These are phyloP conservation scores for Tetragonia tetragonoides DNA, from an alignment of 148 eudicot species.

Conservation along the genomic window DNA sequence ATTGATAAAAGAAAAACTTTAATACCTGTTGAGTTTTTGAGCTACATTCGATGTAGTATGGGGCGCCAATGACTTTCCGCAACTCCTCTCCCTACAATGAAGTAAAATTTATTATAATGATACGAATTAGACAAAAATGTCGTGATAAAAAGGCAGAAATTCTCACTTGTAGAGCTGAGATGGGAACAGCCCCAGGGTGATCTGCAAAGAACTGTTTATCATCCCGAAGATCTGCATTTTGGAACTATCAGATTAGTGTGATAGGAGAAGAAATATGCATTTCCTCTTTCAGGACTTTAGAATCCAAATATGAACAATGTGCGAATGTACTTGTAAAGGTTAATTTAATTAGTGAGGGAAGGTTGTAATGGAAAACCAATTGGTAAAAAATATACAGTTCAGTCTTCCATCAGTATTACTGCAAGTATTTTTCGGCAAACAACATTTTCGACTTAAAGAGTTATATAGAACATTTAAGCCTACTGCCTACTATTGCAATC, in stretches of 20 bases:
- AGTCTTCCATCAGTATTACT: no score
- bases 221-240: slow-evolving; percentile 71
- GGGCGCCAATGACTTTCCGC: slow-evolving; percentile 66
- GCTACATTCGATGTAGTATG: slow-evolving; percentile 80
- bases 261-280: no score
- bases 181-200: slow-evolving; percentile 85
- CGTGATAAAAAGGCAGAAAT: background rate
- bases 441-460: no score
- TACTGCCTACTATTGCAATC: no score
- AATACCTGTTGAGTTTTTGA: slow-evolving; percentile 74
- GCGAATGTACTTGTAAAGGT: no score
- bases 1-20: no score
- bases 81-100: slow-evolving; percentile 64
- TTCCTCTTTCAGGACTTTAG: background rate
- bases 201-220: slow-evolving; percentile 76
- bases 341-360: no score
- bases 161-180: slow-evolving; percentile 65
- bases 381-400: no score
- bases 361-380: no score
- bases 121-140: background rate
- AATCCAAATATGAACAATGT: background rate
- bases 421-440: no score
- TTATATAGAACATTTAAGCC: no score
- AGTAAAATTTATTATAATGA: background rate
- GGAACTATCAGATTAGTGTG: slow-evolving; percentile 10